Evolutionary conservation across 768 basidiomycete species (phyloP), one percentile per base, ranked within the genome.

Genomic region (Boletus coccyginus): DNA sequence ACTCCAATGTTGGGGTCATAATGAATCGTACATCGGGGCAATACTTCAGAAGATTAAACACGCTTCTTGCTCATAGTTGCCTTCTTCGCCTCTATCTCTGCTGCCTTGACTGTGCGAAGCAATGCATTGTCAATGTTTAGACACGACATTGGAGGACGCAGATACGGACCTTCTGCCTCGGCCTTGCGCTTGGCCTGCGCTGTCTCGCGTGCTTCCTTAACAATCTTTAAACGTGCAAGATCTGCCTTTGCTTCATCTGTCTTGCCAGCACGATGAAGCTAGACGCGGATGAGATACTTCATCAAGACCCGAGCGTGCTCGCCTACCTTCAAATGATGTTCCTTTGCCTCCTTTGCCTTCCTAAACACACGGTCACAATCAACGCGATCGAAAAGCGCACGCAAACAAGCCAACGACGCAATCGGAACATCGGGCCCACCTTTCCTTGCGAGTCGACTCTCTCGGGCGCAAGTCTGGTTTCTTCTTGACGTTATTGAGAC

Each of bases 191-290:
- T 91, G 2, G 90, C 90, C 46, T 86, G 86, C 1, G 94, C 94
- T 40, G 85, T 88, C 59, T 94, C 94, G 48, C 95, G 87, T 57
- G 95, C 92, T 53, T 84, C 87, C 57, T 83, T 83, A 66, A 98
- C 91, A 83, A 87, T 89, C 46, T 84, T 83, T 16, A 98, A 82
- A 36, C 95, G 83, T n/a, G 88, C 83, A 47, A 98, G 84, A 72
- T 98, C 95, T 5, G 86, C 71, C 75, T 94, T 90, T 19, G 95
- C 94, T 70, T 97, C 81, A 35, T 88, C 86, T 0, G 95, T 98
- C 84, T 97, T 90, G 57, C 95, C 95, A 71, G 82, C 77, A 16
- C 76, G 50, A 64, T 92, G 89, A 33, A 90, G 77, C 89, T 90
- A 61, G 9, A 40, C 10, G 6, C 31, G 44, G 4, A 35, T 53